Base-by-base conservation (phyloP, 2,329 filamentous ascomycete species). In the Neodidymelliopsis sp. region DNA sequence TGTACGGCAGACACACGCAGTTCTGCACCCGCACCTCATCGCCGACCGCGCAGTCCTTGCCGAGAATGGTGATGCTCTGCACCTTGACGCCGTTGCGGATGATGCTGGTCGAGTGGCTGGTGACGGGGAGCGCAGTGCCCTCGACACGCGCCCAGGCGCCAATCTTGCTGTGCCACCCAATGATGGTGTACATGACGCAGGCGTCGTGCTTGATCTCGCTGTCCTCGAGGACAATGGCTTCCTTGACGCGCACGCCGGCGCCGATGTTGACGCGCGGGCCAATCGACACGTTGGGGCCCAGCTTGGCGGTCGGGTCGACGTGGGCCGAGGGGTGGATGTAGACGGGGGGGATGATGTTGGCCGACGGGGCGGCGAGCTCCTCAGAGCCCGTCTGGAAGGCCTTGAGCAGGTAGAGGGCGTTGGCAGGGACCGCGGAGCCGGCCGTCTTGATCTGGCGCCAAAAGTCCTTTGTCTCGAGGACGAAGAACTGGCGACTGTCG, bases 361-460 rank as follows among this genome's bases (percentile, higher is more conserved):
- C 86, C 24, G 90, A 94, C 22, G 92, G 89, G 57, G 85, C 79
- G 10, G 90, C 86, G 41, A 97, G 87, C 78, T 97, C 93, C 42
- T 85, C 81, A 28, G 90, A 91, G 60, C 86, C 85, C 33, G 81
- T 83, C 76, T 97, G 93, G 80, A 88, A 88, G 15, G 94, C 93
- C 79, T 97, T 91, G 73, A 95, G 91, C 44, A 99, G 85, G 77
- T 99, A 99, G 24, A 99, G 84, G 11, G 94, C 94, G 69, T 97
- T 97, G 56, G 94, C 94, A 12, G 94, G 94, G 20, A 99, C 91
- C 38, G 94, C 94, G 5, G 93, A 97, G 52, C 94, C 94, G 52
- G 94, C 94, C 2, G 94, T 97, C 84, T 99, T 99, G 84, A 99
- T 97, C 81, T 99, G 94, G 65, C 94, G 91, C 94, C 94, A 99